A percentile compares a stretch with the other conserved stretches of the same genome.
phyloP scores from a whole-genome alignment of 2,329 filamentous ascomycete species.

The Ambrosiella beaveri region DNA sequence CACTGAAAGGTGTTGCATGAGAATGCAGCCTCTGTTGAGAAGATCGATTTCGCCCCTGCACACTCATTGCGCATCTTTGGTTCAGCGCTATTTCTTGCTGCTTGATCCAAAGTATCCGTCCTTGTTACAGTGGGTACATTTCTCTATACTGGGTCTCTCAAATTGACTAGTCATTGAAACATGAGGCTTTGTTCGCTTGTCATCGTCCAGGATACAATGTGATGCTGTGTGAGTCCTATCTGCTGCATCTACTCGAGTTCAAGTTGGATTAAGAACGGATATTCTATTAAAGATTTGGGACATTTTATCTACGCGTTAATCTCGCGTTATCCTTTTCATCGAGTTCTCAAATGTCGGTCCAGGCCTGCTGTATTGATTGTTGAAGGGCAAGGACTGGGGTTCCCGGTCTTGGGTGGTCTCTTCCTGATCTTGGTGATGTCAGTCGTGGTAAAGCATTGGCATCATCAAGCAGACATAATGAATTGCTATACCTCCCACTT shows the following conservation, averaged over 20 bases:
- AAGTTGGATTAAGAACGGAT: not conserved
- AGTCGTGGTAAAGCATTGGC: not conserved
- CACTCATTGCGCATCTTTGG: not conserved
- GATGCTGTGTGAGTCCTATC: not conserved
- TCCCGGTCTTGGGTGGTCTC: not conserved
- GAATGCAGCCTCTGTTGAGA: not conserved
- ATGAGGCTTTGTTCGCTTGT: not conserved
- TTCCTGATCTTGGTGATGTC: not conserved
- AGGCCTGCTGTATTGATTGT: not conserved
- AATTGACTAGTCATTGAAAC: not conserved
- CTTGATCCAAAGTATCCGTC: not conserved
- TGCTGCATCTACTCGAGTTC: not conserved
- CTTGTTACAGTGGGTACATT: slow-evolving; percentile 1
- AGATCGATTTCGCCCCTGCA: slow-evolving; percentile 1
- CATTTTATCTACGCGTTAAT: not conserved
- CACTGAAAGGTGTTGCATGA: no score
- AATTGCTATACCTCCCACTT: no score
- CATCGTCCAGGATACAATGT: not conserved
- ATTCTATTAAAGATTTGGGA: not conserved
- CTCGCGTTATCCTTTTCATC: not conserved
- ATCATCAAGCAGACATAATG: no score
- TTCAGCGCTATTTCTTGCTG: not conserved
- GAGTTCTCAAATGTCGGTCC: no score
- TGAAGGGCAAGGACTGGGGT: not conserved
- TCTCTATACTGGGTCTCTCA: not conserved